phyloP scores from a whole-genome alignment of 2,329 filamentous ascomycete species.

The Phialocephala subalpina region DNA sequence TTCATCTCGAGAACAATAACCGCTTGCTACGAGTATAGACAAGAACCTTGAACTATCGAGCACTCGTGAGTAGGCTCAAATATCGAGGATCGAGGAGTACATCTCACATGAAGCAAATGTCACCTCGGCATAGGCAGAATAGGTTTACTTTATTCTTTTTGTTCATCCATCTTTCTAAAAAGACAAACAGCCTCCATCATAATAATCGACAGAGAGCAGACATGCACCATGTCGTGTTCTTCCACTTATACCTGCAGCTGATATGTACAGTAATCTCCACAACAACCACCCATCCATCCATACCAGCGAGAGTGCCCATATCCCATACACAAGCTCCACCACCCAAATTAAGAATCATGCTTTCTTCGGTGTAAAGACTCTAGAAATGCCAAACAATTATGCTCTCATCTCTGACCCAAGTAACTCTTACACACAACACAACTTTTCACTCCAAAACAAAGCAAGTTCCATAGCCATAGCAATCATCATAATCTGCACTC shows the following conservation, averaged over 20 bases:
- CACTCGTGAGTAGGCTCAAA: too few species aligned
- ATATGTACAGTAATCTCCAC: conserved; percentile 1
- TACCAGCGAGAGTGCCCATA: background rate
- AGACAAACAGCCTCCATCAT: conserved; percentile 7
- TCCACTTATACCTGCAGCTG: background rate
- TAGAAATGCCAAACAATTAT: background rate
- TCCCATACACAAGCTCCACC: background rate
- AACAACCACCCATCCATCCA: background rate
- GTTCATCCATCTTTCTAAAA: conserved; percentile 9
- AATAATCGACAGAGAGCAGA: conserved; percentile 6
- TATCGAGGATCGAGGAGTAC: too few species aligned
- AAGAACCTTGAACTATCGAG: too few species aligned
- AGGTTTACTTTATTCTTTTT: conserved; percentile 12
- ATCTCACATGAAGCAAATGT: too few species aligned
- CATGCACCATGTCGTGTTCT: conserved; percentile 9
- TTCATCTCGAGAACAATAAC: too few species aligned
- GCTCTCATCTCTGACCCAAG: background rate
- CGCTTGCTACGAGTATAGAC: too few species aligned
- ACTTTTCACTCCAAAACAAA: conserved; percentile 4
- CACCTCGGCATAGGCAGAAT: background rate
- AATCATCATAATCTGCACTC: background rate
- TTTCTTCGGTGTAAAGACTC: background rate
- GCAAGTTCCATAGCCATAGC: background rate
- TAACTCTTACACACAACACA: background rate
- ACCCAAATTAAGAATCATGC: background rate